These are phyloP conservation scores for Sphaerosporella brunnea DNA, from an alignment of 495 filamentous ascomycete genomes.

Conservation along the genomic window DNA sequence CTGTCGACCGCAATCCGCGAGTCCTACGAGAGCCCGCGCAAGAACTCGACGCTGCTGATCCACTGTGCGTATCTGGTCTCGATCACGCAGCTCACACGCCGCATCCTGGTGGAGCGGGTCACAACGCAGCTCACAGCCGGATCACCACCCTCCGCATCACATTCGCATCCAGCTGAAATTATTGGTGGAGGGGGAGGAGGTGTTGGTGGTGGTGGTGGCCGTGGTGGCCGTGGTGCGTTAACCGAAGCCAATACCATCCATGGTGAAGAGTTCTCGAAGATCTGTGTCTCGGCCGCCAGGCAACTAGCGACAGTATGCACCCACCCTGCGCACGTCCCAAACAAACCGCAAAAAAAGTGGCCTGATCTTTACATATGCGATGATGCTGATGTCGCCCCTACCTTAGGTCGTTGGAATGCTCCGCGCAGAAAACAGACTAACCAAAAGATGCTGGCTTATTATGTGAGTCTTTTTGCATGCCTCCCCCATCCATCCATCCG, in stretches of 20 bases:
- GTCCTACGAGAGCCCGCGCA: constrained; percentile 13
- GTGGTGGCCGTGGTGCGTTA: neutral
- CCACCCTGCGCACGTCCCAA: neutral
- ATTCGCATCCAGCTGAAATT: neutral
- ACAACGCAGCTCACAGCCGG: neutral
- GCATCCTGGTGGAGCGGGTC: constrained; percentile 40
- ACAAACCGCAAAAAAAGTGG: neutral
- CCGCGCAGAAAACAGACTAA: constrained; percentile 20
- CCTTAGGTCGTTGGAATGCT: constrained; percentile 21
- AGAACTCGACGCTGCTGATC: constrained; percentile 19
- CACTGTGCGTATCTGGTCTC: constrained; percentile 30
- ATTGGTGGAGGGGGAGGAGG: neutral
- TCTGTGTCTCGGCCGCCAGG: constrained; percentile 23
- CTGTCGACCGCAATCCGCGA: constrained; percentile 11
- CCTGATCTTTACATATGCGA: neutral
- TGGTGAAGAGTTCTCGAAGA: constrained; percentile 17
- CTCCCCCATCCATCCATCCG: neutral
- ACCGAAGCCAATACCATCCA: constrained; percentile 5
- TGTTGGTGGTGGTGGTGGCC: neutral
- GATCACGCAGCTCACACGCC: constrained; percentile 51
- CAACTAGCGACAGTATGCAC: constrained; percentile 21
- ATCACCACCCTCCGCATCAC: no score
- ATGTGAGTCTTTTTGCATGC: constrained; percentile 11
- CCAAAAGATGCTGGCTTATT: constrained; percentile 21
- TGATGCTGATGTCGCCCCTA: neutral